Conservation (phyloP, 192 early-diverging fungal species). For the Thoreauomyces humboldtii region DNA sequence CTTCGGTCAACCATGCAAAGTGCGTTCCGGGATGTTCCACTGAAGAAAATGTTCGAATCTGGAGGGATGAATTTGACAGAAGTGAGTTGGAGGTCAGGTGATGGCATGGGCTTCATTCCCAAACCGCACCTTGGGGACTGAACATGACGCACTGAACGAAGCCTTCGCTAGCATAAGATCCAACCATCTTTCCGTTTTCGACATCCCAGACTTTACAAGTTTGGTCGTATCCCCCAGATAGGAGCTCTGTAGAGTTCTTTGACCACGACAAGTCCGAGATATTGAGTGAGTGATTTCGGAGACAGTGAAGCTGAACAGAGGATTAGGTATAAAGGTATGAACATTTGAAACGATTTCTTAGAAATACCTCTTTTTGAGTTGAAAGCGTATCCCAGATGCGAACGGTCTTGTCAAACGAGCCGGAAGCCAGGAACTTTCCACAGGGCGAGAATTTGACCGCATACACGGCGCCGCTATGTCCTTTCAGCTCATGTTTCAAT, state of each 20-base stretch:
- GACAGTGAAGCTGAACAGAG: conserved; percentile 48
- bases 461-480: conserved; percentile 90
- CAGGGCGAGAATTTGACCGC: conserved; percentile 81
- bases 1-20: conserved; percentile 69
- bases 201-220: conserved; percentile 81
- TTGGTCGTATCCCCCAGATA: conserved; percentile 79
- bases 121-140: conserved; percentile 60
- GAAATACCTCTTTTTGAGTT: conserved; percentile 63
- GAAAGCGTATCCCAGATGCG: conserved; percentile 80
- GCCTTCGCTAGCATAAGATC: conserved; percentile 69
- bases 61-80: neutral
- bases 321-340: neutral
- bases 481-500: conserved; percentile 69
- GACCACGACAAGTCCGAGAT: conserved; percentile 80
- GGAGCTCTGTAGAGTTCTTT: conserved; percentile 57
- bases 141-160: conserved; percentile 85
- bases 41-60: conserved; percentile 76
- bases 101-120: too few species aligned
- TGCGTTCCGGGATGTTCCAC: conserved; percentile 72
- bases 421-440: conserved; percentile 79
- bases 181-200: conserved; percentile 58
- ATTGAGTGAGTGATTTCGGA: conserved; percentile 75
- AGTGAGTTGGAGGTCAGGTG: too few species aligned
- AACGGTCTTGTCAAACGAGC: conserved; percentile 92
- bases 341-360: neutral